Conservation (phyloP, 1,284 basidiomycete species). For the Pascua sp. region DNA sequence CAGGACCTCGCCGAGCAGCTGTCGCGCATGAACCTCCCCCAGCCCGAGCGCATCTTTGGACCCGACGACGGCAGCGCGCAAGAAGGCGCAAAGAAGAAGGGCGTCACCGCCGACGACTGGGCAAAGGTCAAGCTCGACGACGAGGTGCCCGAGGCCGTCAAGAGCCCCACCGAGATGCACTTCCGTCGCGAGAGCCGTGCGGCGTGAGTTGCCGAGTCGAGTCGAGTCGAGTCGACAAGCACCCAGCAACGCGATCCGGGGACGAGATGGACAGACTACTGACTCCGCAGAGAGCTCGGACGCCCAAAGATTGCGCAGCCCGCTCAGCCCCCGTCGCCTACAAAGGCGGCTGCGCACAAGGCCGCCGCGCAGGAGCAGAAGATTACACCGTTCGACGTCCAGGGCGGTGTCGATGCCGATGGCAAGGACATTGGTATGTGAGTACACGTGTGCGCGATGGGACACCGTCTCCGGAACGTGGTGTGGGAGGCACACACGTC, state of each 20-base stretch:
- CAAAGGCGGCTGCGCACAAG: no score
- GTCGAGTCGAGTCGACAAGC: no score
- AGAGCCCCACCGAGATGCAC: slow-evolving; percentile 40
- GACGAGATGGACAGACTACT: no score
- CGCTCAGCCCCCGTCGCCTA: no score
- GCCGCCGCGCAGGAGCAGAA: slow-evolving; percentile 62
- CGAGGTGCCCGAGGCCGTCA: slow-evolving; percentile 48
- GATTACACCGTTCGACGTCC: slow-evolving; percentile 97
- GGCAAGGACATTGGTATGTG: slow-evolving; percentile 81
- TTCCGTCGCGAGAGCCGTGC: slow-evolving; percentile 29
- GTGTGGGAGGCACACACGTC: no score
- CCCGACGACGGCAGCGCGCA: slow-evolving; percentile 30
- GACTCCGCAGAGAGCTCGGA: no score
- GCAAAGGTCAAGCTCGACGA: slow-evolving; percentile 46
- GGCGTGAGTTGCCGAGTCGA: no score
- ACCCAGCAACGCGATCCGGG: no score
- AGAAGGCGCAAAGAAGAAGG: slow-evolving; percentile 20
- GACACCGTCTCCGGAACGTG: not conserved
- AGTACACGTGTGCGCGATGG: slow-evolving; percentile 9
- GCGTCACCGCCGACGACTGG: slow-evolving; percentile 46
- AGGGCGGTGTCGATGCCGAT: slow-evolving; percentile 82
- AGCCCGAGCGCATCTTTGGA: slow-evolving; percentile 50
- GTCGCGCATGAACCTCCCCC: slow-evolving; percentile 47
- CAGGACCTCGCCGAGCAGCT: slow-evolving; percentile 44
- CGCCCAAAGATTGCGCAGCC: no score